phyloP scores from a whole-genome alignment of 2,329 filamentous ascomycete species.

The Gaeumannomyces sp. region DNA sequence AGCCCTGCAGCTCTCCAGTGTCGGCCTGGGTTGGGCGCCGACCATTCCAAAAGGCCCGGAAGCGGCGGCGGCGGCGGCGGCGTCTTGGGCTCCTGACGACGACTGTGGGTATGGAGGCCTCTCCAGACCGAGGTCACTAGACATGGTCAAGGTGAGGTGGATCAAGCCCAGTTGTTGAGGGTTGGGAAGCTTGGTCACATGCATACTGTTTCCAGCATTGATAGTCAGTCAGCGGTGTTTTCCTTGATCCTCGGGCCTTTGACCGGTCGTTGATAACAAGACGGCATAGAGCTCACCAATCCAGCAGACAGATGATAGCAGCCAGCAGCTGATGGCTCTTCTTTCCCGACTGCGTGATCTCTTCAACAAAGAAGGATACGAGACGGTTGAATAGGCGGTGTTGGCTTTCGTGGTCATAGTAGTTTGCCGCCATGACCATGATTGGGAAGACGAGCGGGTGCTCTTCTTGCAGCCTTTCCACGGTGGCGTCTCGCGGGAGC shows the following conservation, averaged over 20 bases:
- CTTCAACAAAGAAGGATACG: background rate
- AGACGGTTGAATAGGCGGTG: background rate
- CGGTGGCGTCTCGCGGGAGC: background rate
- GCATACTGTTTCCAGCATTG: background rate
- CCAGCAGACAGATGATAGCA: slow-evolving; percentile 4
- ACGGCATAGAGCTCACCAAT: background rate
- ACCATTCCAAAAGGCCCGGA: slow-evolving; percentile 1
- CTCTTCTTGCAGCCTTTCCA: background rate
- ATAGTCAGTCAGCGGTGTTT: background rate
- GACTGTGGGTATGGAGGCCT: background rate
- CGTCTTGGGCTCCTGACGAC: too few relatives aligned
- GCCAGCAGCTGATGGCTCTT: background rate
- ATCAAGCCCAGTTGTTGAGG: background rate
- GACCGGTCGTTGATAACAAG: background rate
- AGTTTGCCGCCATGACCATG: slow-evolving; percentile 3
- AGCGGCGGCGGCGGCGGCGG: background rate
- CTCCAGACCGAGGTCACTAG: background rate
- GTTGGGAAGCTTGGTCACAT: background rate
- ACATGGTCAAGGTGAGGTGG: background rate
- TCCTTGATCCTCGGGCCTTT: background rate
- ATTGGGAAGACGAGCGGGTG: slow-evolving; percentile 1
- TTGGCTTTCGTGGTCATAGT: slow-evolving; percentile 3
- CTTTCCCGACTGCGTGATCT: background rate
- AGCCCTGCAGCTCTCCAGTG: slow-evolving; percentile 34
- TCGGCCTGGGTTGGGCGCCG: slow-evolving; percentile 13